Evolutionary conservation across 805 yeast genomes (phyloP), one percentile per base, ranked within the genome.

Genomic region (Cephaloascus fragrans): DNA sequence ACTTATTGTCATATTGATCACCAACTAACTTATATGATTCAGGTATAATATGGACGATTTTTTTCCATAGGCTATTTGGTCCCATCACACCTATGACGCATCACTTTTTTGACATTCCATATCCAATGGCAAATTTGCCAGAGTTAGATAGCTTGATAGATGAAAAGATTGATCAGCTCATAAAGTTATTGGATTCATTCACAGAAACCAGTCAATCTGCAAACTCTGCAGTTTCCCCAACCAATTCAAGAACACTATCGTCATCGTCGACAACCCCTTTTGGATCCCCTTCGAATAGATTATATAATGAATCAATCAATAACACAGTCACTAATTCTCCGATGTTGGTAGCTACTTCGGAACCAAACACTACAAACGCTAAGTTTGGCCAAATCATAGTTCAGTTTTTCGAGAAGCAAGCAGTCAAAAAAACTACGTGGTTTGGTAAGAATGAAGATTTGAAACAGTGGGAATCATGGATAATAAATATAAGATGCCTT

Each of bases 391-490:
- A 59, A 36, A 44, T 69, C 2, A 49, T 52, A 18, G 53, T 71
- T 8, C 59, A 55, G 42, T 71, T 71, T 40, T 51, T 53, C 33
- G 71, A 69, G 37, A 58, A 55, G 37, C 39, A 32, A 18, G 41
- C 53, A 16, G 57, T 59, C 46, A 58, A 71, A 57, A 71, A 71
- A 41, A 59, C 67, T 17, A 67, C 79, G 31, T 77, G 83, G 81
- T 77, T 75, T 55, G 76, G 73, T 32, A 44, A 46, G 12, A 62
- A 59, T 26, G 75, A 70, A 34, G 74, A 71, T 23, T 48, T 61
- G 18, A 54, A 57, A 18, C 61, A 73, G 46, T 84, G 93, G 88
- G 94, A 84, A 51, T 63, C 69, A 18, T 84, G 95, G 94, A 55
- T 62, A 3, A 54, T 84, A 35, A 68, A 67, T 28, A 60, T 81